Base-by-base conservation (phyloP, 441 rosid species). In the Codiaeum variegatum region DNA sequence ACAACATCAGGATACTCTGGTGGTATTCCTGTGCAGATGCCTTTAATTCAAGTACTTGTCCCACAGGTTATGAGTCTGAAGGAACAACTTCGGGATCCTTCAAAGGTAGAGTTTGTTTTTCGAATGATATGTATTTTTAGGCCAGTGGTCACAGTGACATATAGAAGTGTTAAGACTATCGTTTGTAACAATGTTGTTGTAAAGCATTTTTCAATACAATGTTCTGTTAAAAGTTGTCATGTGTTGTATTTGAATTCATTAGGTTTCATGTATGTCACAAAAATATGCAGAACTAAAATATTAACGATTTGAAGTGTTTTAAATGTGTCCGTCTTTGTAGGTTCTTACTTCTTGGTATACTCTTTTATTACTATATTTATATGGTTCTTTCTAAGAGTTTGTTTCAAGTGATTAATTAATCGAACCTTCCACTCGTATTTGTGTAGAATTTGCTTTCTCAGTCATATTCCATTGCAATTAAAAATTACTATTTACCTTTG, bases 1-100 rank as follows among this genome's bases (percentile, higher is more conserved):
- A 85, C 98, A 51, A 89, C 96, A 55, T 84, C 94, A 8, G 80
- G 79, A 75, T 84, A 83, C 73, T 88, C 98, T 83, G 98, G 92
- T 77, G 99, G 91, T 66, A 84, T 86, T 77, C 75, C 90, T 64
- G 88, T 87, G 36, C 97, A 93, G 76, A 86, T 91, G 87, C 97
- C 96, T 75, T 83, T 96, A 67, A 93, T 96, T 84, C 97, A 91
- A 90, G 90, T 88, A 38, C 89, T 96, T 83, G 97, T 91, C 67
- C 98, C 96, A 73, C 93, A 82, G 75, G 92, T 96, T 77, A 87
- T 96, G 94, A 89, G 79, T 83, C 79, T 96, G 29, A 89, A 91
- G 88, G 87, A 78, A 68, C 96, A 89, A 71, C 90, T 96, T 40
- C 80, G 87, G 74, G 99, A 96, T 84, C 79, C 96, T 68, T 87